Percentiles rank a stretch among this genome's conserved stretches.
Conservation (phyloP, 2,329 filamentous ascomycete species). For the Sclerotinia minor region DNA sequence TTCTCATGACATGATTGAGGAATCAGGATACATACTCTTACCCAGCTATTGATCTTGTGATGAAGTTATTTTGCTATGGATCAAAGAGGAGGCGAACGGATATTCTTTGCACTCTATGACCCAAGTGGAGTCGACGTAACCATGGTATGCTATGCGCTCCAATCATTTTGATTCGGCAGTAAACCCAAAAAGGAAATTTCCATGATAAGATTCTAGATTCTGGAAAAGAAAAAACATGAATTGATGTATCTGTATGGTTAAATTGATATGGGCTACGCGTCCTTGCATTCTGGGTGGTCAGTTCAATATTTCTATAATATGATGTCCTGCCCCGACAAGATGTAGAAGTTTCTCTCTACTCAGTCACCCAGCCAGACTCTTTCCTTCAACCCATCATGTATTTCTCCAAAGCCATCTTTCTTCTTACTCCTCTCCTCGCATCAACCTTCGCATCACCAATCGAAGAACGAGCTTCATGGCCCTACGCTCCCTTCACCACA, state of each 20-base stretch:
- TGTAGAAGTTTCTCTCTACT: not conserved
- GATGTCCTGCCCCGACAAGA: not conserved
- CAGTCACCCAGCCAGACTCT: not conserved
- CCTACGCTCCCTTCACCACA: slow-evolving; percentile 19
- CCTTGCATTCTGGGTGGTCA: not conserved
- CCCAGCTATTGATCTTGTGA: not conserved
- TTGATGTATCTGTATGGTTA: not conserved
- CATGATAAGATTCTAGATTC: not conserved
- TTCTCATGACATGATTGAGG: too few species aligned
- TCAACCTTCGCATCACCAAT: slow-evolving; percentile 1
- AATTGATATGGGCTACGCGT: not conserved
- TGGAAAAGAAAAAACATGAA: not conserved
- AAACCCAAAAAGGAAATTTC: too few species aligned
- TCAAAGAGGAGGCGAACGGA: too few species aligned
- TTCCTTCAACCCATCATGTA: slow-evolving; percentile 14
- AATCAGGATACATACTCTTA: too few species aligned
- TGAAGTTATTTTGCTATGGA: not conserved
- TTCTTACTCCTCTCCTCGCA: slow-evolving; percentile 9
- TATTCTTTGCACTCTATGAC: not conserved
- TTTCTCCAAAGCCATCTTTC: slow-evolving; percentile 1
- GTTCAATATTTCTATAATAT: slow-evolving; percentile 13
- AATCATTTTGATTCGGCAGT: not conserved
- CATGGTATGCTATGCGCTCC: slow-evolving; percentile 15
- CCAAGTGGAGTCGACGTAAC: not conserved
- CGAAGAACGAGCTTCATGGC: slow-evolving; percentile 10